Conservation (phyloP, 2,329 filamentous ascomycete genomes). For the Clonostachys solani region DNA sequence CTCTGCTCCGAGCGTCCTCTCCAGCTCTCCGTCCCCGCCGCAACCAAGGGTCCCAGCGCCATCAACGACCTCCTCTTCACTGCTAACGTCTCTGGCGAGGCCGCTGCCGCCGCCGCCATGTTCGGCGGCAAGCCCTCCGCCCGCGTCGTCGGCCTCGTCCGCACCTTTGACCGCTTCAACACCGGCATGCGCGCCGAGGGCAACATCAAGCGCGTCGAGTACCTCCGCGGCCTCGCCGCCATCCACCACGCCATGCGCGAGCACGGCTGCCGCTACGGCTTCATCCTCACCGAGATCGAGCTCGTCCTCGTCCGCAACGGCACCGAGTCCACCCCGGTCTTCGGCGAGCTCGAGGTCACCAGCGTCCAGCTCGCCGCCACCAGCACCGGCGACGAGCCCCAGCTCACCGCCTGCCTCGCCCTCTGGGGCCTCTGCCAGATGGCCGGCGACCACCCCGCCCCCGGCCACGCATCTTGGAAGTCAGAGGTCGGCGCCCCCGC, state of each 20-base stretch:
- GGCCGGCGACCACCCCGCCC: constrained; percentile 54
- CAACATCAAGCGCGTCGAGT: constrained; percentile 81
- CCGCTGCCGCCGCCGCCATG: constrained; percentile 48
- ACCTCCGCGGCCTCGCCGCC: constrained; percentile 80
- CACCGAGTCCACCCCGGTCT: constrained; percentile 66
- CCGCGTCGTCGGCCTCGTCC: constrained; percentile 79
- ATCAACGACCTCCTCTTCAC: constrained; percentile 58
- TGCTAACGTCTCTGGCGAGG: constrained; percentile 55
- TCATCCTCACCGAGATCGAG: constrained; percentile 95
- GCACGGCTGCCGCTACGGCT: constrained; percentile 88
- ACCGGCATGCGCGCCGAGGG: constrained; percentile 86
- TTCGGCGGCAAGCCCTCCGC: constrained; percentile 42
- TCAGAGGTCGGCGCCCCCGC: constrained; percentile 72
- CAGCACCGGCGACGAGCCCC: constrained; percentile 23
- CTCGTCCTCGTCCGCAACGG: constrained; percentile 86
- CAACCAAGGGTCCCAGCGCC: constrained; percentile 22
- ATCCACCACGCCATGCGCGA: constrained; percentile 91
- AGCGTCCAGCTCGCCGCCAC: constrained; percentile 51
- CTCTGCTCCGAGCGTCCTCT: constrained; percentile 60
- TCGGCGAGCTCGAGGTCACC: constrained; percentile 80
- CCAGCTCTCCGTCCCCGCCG: constrained; percentile 35
- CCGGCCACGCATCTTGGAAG: constrained; percentile 58
- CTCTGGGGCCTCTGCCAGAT: constrained; percentile 76
- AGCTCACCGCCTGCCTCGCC: constrained; percentile 66
- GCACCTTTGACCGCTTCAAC: constrained; percentile 92